A percentile compares a stretch with the other conserved stretches of the same genome.
Conservation (phyloP, 208 protist species). For the Trypanosoma cruzi region DNA sequence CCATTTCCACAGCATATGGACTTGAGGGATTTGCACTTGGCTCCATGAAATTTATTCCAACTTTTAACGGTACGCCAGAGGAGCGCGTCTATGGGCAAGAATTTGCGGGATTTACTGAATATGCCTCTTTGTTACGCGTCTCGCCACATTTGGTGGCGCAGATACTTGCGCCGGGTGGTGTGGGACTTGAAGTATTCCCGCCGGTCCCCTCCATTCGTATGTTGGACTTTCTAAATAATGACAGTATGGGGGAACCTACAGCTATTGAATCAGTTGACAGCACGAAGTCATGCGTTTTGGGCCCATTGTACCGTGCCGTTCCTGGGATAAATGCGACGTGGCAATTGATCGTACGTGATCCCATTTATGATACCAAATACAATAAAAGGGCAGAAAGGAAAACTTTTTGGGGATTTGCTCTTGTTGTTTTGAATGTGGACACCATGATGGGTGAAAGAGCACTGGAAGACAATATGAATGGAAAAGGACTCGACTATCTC, state of each 20-base stretch:
- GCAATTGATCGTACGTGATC: conserved; percentile 42
- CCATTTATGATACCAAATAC: conserved; percentile 46
- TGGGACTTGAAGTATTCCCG: conserved; percentile 41
- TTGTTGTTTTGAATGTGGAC: conserved; percentile 43
- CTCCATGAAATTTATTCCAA: conserved; percentile 32
- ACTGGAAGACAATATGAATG: conserved; percentile 22
- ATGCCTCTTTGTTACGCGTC: conserved; percentile 14
- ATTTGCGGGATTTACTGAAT: conserved; percentile 34
- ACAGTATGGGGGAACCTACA: not conserved
- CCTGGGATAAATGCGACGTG: conserved; percentile 23
- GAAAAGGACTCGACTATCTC: conserved; percentile 46
- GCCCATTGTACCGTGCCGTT: conserved; percentile 29
- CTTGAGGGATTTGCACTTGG: conserved; percentile 58
- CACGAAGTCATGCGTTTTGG: conserved; percentile 29
- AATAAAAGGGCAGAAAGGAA: not conserved
- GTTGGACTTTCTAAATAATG: conserved; percentile 22
- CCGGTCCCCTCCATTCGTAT: conserved; percentile 22
- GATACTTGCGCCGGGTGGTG: conserved; percentile 59
- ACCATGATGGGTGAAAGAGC: conserved; percentile 29
- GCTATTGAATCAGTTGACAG: conserved; percentile 29
- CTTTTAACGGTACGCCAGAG: conserved; percentile 23
- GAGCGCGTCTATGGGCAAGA: conserved; percentile 35
- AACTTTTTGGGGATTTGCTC: conserved; percentile 80
- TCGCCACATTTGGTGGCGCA: conserved; percentile 4
- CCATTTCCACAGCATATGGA: conserved; percentile 28